Conservation (phyloP, 306 rosid species). For the Prunus fruticosa region DNA sequence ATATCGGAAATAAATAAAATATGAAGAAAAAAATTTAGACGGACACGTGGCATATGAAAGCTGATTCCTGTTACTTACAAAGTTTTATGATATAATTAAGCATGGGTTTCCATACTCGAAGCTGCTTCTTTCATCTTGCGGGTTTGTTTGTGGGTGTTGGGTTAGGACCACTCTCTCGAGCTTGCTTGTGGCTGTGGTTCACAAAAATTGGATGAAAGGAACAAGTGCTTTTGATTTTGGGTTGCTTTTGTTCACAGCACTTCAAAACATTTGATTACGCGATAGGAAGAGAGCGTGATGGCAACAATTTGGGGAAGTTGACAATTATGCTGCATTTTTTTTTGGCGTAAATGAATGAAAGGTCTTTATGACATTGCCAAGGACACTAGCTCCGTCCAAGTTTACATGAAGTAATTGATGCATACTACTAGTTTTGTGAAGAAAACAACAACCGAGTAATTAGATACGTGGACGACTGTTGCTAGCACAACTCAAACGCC, state of each 20-base stretch:
- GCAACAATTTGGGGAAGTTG: background rate
- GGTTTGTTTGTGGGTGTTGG: background rate
- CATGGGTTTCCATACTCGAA: conserved; percentile 17
- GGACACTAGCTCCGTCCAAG: background rate
- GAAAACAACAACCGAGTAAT: background rate
- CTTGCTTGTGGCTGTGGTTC: background rate
- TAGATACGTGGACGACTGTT: no score
- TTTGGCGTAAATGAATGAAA: background rate
- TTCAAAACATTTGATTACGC: background rate
- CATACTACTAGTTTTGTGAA: background rate
- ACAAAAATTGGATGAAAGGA: background rate
- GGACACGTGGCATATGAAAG: background rate
- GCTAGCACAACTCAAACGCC: no score
- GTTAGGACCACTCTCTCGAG: background rate
- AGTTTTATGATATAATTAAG: background rate
- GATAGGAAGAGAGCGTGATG: background rate
- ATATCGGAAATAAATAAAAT: background rate
- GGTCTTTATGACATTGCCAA: background rate
- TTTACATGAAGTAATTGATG: background rate
- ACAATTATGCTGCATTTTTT: background rate
- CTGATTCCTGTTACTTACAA: background rate
- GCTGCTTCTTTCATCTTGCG: background rate
- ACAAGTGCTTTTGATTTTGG: background rate
- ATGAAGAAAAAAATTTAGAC: no score
- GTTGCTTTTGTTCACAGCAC: background rate